Evolutionary conservation across 2,329 filamentous ascomycete genomes (phyloP), one percentile per base, ranked within the genome.

Genomic region (Tolypocladium nubicola): DNA sequence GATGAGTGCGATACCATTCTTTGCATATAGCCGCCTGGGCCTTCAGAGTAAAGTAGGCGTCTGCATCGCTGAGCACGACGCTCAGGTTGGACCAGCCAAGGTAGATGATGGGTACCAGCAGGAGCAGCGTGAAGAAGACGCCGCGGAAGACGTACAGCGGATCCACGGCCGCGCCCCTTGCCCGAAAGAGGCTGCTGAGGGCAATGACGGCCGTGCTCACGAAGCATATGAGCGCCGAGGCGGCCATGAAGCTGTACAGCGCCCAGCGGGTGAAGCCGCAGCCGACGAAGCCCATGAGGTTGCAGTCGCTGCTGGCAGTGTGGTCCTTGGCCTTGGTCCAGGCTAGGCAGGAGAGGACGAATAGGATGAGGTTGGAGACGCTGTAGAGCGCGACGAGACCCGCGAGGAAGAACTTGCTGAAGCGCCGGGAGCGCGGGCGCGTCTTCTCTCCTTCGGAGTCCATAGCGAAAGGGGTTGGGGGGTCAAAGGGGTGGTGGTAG

Each of bases 61-160:
- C 8, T 10, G 43, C 43, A 9, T 47, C 43, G 21, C 5, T 7
- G 23, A 21, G 5, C 2, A 21, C 10, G 23, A 47, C 11, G 23
- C 2, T 53, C 5, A 49, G 33, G 30, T 35, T 21, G 2, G 59
- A 38, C 63, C 61, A 66, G 50, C 60, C 60, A 4, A 63, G 13
- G 21, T 56, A 47, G 2, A 63, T 21, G 26, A 64, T 35, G 9
- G 65, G 58, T 1, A 59, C 39, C 40, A 62, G 56, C 5, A 64
- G 14, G n/a, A 66, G 33, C 8, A 68, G 43, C 8, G 66, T 63
- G 40, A 64, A 59, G 26, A 61, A 55, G n/a, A 64, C 37, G 49
- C 65, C 59, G 3, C 61, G 63, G 26, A 67, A 64, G 57, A 69
- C 54, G 52, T 66, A 69, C 6, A 59, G 45, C 10, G 63, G 56